A percentile compares a stretch with the other conserved stretches of the same genome.
Evolutionary conservation across 208 protist species (phyloP).

Genomic region (Angomonas deanei): DNA sequence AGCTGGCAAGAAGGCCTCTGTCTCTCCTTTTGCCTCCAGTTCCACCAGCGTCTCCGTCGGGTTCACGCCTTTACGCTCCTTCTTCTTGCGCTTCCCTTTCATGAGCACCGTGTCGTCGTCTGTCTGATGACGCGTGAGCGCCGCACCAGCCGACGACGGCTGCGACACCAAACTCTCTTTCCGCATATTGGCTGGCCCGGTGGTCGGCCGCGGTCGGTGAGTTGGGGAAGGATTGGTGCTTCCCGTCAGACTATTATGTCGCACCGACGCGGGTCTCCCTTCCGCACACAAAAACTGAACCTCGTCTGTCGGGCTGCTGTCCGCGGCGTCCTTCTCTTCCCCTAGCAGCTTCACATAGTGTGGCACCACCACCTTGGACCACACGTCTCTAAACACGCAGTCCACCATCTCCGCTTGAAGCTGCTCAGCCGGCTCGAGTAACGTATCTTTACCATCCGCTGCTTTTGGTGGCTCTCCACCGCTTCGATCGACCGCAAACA

Average conservation of each 20-base stretch:
- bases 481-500: slow-evolving; percentile 10
- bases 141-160: background rate
- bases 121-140: background rate
- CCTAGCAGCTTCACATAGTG: slow-evolving; percentile 14
- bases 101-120: background rate
- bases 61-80: no score
- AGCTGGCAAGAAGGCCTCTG: slow-evolving; percentile 23
- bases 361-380: slow-evolving; percentile 36
- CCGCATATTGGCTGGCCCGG: background rate
- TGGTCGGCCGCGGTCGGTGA: background rate
- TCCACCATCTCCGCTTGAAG: slow-evolving; percentile 8
- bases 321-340: background rate
- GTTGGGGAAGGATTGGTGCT: no score
- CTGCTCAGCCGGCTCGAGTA: background rate
- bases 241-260: no score
- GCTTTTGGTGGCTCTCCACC: background rate
- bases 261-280: no score
- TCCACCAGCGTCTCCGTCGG: slow-evolving; percentile 47
- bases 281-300: background rate
- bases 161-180: background rate
- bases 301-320: background rate
- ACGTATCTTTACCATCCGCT: background rate
- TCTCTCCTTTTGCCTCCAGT: slow-evolving; percentile 33
- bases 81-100: no score
- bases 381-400: slow-evolving; percentile 30